Evolutionary conservation across 352 stramenopile species (phyloP), one percentile per base, ranked within the genome.

Genomic region (Phytophthora sp.): DNA sequence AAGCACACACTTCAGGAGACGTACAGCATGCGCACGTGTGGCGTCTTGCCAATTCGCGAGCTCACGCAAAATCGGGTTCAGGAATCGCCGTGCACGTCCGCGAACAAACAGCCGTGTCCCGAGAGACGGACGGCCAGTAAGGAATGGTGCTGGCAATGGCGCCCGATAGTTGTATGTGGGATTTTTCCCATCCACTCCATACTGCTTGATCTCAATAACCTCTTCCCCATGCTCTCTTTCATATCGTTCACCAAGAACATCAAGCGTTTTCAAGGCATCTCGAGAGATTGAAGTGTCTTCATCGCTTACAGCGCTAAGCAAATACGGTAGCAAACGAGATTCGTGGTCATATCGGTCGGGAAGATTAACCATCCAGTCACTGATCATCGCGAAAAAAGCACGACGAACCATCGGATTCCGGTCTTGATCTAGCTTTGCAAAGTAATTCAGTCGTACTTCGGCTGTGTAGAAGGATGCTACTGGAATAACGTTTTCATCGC

Each of bases 311-410:
- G 92, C 91, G 41, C 82, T 96, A 8, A 99, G 77, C 12, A 99
- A 51, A 63, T 98, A 99, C 10, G 97, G 96, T 62, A 99, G 72
- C 21, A 99, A 74, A 17, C 95, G 84, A 6, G 90, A 90, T 48
- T 98, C 84, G 72, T 98, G 91, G 70, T 99, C 95, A 55, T 97
- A 98, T 37, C 94, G 82, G 55, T 99, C 95, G 8, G 92, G 91
- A 10, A 99, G 74, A 32, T 90, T 82, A 24, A 86, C 76, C 38
- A 99, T 84, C 88, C 96, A 98, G 62, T 91, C 85, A 20, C 69
- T 59, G 35, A 99, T 70, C 79, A 98, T 91, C n/a, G 74, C 66
- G 48, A 91, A 96, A 56, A 97, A 96, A 8, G 82, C 73, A 5
- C 72, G 44, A 11, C 96, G 82, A 18, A 99, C 93, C 13, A 76